Evolutionary conservation across 768 basidiomycete species (phyloP).

Genomic region (Mycena galopus): DNA sequence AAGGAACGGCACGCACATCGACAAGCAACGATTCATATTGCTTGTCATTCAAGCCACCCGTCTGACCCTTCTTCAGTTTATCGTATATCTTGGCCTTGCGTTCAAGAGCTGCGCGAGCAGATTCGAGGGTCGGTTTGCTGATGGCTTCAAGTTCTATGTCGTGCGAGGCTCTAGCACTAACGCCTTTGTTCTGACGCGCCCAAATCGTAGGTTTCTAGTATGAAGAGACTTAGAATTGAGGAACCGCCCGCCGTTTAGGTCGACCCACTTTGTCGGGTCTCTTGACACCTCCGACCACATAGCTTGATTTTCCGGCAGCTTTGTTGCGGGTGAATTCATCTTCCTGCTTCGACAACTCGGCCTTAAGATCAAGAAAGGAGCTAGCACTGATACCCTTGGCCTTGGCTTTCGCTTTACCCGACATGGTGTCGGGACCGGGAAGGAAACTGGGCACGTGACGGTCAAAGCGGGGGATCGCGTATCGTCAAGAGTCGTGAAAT

Average conservation of each 20-base stretch:
- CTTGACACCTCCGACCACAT: conserved; percentile 72
- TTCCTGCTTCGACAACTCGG: conserved; percentile 75
- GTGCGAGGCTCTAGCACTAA: conserved; percentile 69
- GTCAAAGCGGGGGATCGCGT: conserved; percentile 5
- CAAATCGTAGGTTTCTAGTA: conserved; percentile 82
- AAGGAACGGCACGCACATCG: conserved; percentile 58
- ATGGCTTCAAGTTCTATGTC: conserved; percentile 81
- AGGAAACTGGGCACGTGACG: neutral
- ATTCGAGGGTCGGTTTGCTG: conserved; percentile 78
- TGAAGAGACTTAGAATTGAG: neutral
- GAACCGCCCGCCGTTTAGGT: neutral
- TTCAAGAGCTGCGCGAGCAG: conserved; percentile 77
- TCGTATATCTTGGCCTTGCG: conserved; percentile 87
- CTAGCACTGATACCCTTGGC: conserved; percentile 78
- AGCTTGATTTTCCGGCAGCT: conserved; percentile 65
- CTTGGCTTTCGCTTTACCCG: conserved; percentile 74
- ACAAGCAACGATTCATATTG: conserved; percentile 82
- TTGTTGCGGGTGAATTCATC: conserved; percentile 71
- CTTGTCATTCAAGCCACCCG: conserved; percentile 80
- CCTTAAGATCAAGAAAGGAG: conserved; percentile 88
- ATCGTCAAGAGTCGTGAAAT: neutral
- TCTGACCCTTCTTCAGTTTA: conserved; percentile 81
- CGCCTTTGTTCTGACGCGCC: conserved; percentile 82
- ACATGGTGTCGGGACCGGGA: conserved; percentile 56
- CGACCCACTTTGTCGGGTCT: conserved; percentile 76